These are phyloP conservation scores for Blumeriella jaapii DNA, from an alignment of 2,329 filamentous ascomycete genomes.

Conservation along the genomic window DNA sequence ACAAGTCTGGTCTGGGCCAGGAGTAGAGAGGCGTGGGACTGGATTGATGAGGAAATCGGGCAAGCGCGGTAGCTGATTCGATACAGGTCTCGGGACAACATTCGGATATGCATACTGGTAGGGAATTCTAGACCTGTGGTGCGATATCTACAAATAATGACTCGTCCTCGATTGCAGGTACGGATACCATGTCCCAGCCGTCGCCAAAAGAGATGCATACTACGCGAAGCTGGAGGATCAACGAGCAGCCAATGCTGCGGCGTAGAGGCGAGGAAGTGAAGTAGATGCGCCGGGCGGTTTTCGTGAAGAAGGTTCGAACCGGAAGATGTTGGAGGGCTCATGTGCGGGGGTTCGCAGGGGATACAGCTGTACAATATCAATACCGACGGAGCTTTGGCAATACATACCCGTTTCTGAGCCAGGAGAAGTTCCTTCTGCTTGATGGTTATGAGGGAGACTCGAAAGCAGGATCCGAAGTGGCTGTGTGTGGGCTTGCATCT, in stretches of 20 bases:
- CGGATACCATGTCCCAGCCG: slow-evolving; percentile 33
- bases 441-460: too few relatives aligned
- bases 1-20: too few relatives aligned
- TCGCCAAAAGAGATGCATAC: slow-evolving; percentile 30
- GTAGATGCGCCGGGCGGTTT: slow-evolving; percentile 5
- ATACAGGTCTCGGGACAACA: slow-evolving; percentile 41
- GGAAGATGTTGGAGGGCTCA: slow-evolving; percentile 2
- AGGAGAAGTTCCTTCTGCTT: too few relatives aligned
- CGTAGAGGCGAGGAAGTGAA: slow-evolving; percentile 11
- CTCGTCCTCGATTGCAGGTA: slow-evolving; percentile 19
- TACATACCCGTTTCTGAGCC: slow-evolving; percentile 14
- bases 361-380: slow-evolving; percentile 26
- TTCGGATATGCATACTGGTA: slow-evolving; percentile 46
- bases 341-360: slow-evolving; percentile 8
- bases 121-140: slow-evolving; percentile 13
- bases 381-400: slow-evolving; percentile 20
- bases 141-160: background rate
- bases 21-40: too few relatives aligned
- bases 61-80: background rate
- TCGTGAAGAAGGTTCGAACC: background rate
- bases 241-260: slow-evolving; percentile 26
- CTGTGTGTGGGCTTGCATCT: too few relatives aligned
- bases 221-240: slow-evolving; percentile 32
- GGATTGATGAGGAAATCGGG: background rate
- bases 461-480: too few relatives aligned